Percentiles rank a stretch among this genome's conserved stretches.
phyloP scores from a whole-genome alignment of 108 stramenopile species.

The Schizochytrium sp. region DNA sequence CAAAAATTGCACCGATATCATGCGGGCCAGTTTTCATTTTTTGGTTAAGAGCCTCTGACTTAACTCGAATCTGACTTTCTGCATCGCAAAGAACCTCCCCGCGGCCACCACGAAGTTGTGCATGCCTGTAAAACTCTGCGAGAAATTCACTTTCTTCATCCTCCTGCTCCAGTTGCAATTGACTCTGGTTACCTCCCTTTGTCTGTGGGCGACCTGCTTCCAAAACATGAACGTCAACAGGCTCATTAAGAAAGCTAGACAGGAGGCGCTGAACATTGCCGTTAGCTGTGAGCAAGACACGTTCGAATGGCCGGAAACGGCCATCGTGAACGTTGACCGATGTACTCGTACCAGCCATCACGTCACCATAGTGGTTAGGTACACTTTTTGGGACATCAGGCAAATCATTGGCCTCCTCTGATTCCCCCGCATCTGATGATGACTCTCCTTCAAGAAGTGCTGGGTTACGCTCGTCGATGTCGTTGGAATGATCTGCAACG shows the following conservation, averaged over 20 bases:
- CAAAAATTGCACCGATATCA: slow-evolving; percentile 6
- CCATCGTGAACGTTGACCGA: slow-evolving; percentile 17
- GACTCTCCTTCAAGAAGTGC: neutral
- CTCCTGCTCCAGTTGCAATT: neutral
- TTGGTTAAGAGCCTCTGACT: neutral
- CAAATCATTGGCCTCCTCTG: neutral
- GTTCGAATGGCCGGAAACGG: neutral
- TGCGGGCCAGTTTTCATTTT: neutral
- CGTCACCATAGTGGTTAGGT: slow-evolving; percentile 2
- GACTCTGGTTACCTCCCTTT: neutral
- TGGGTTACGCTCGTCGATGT: neutral
- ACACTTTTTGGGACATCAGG: neutral
- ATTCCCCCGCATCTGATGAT: neutral
- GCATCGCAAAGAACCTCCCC: slow-evolving; percentile 23
- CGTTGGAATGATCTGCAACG: neutral
- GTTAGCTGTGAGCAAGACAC: slow-evolving; percentile 46
- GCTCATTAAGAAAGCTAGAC: slow-evolving; percentile 43
- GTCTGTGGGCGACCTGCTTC: neutral
- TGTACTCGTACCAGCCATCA: slow-evolving; percentile 36
- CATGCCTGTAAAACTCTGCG: neutral
- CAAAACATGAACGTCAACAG: neutral
- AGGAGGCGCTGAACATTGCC: slow-evolving; percentile 51
- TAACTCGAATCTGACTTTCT: neutral
- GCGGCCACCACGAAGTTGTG: neutral
- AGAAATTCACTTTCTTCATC: neutral